These are phyloP conservation scores for Solanum virginianum DNA, from an alignment of 257 asterid species.

Conservation along the genomic window DNA sequence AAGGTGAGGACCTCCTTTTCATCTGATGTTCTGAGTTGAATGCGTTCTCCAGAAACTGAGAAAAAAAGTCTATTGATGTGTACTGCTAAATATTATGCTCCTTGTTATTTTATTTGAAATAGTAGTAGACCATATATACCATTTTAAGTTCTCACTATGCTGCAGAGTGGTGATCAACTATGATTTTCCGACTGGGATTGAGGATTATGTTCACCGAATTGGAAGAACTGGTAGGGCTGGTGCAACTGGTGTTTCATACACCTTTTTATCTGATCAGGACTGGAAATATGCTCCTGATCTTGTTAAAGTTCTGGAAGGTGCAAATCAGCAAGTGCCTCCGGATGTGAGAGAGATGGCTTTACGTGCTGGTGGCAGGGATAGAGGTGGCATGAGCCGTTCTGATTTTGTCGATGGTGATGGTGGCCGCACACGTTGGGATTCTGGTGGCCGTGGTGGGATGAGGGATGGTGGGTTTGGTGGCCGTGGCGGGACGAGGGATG, in stretches of 20 bases:
- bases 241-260: constrained; percentile 76
- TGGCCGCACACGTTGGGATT: constrained; percentile 18
- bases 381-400: constrained; percentile 61
- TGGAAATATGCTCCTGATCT: constrained; percentile 90
- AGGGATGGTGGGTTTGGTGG: constrained; percentile 40
- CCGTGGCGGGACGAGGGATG: constrained; percentile 64
- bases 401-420: constrained; percentile 31
- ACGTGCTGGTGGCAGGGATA: constrained; percentile 71
- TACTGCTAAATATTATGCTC: background rate
- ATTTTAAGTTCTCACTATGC: background rate
- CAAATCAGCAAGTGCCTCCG: constrained; percentile 88
- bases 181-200: constrained; percentile 87
- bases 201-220: constrained; percentile 94
- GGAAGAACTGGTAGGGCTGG: constrained; percentile 99
- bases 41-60: background rate
- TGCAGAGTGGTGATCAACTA: constrained; percentile 78
- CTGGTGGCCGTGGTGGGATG: constrained; percentile 47
- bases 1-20: constrained; percentile 29
- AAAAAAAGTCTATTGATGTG: background rate
- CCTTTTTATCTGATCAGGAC: constrained; percentile 91
- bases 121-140: background rate
- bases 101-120: background rate
- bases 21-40: background rate
- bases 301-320: constrained; percentile 78
- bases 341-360: constrained; percentile 70